phyloP scores from a whole-genome alignment of 257 asterid species.

The Penstemon newberryi region DNA sequence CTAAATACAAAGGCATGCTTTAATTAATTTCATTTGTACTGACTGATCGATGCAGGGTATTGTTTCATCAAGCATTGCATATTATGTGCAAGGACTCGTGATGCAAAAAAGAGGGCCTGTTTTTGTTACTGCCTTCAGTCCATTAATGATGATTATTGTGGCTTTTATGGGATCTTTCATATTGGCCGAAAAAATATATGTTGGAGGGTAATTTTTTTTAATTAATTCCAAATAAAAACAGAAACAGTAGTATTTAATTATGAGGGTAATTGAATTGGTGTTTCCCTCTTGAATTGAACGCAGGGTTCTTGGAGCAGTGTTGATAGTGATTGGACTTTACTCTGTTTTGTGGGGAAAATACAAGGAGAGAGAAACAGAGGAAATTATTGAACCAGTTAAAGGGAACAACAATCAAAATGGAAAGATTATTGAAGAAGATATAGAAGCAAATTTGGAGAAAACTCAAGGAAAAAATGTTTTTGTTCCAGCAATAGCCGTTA shows the following conservation, averaged over 20 bases:
- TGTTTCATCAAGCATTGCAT: constrained; percentile 82
- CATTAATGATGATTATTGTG: constrained; percentile 88
- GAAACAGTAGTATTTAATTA: no score
- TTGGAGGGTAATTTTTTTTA: constrained; percentile 65
- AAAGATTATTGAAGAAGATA: constrained; percentile 42
- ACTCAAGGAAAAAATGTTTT: constrained; percentile 26
- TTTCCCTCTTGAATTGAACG: not conserved
- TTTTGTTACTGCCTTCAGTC: constrained; percentile 86
- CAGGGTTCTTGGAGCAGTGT: constrained; percentile 61
- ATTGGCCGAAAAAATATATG: constrained; percentile 67
- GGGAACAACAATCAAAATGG: constrained; percentile 27
- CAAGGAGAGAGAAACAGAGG: constrained; percentile 49
- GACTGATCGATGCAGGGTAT: constrained; percentile 55
- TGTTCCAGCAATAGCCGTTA: constrained; percentile 45
- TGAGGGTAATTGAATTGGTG: not conserved
- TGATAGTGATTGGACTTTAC: constrained; percentile 62
- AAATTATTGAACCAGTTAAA: constrained; percentile 55
- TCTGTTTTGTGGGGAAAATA: constrained; percentile 71
- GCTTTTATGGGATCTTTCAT: constrained; percentile 93
- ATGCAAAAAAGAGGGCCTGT: constrained; percentile 87
- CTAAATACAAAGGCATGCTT: no score
- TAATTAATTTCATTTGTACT: no score
- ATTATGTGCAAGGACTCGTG: constrained; percentile 85
- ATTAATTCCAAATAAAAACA: not conserved
- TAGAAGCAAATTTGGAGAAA: constrained; percentile 53